Percentiles rank a stretch among this genome's conserved stretches.
Evolutionary conservation across 2,329 filamentous ascomycete genomes (phyloP).

Genomic region (Graphium sp.): DNA sequence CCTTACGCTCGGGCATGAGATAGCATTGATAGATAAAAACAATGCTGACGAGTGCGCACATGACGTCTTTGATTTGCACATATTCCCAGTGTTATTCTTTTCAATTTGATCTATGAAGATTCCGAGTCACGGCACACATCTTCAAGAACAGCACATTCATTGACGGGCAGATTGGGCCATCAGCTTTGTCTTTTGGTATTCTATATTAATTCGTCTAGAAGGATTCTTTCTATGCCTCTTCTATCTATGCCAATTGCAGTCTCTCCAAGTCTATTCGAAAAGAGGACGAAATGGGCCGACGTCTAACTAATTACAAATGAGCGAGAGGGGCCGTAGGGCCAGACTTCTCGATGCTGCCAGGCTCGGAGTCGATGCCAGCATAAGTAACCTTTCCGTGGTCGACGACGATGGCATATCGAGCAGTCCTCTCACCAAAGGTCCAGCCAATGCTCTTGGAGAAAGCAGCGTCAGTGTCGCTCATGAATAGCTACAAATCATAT

Average conservation of each 20-base stretch:
- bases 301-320: constrained; percentile 23
- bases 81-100: too few relatives aligned
- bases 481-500: constrained; percentile 42
- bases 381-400: constrained; percentile 75
- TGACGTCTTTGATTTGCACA: too few relatives aligned
- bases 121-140: too few relatives aligned
- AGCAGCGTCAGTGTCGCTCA: constrained; percentile 49
- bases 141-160: not conserved
- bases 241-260: not conserved
- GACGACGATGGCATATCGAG: constrained; percentile 64
- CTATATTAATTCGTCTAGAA: constrained; percentile 2
- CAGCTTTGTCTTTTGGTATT: not conserved
- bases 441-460: constrained; percentile 71
- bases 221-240: constrained; percentile 1
- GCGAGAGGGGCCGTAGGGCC: constrained; percentile 35
- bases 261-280: not conserved
- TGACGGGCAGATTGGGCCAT: not conserved
- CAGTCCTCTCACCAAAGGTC: constrained; percentile 57
- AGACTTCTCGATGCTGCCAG: constrained; percentile 26
- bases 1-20: not conserved
- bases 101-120: too few relatives aligned
- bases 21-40: constrained; percentile 22
- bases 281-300: not conserved
- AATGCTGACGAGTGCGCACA: too few relatives aligned
- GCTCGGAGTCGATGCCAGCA: constrained; percentile 52